Base-by-base conservation (phyloP, 805 yeast species). In the Pichia californica region DNA sequence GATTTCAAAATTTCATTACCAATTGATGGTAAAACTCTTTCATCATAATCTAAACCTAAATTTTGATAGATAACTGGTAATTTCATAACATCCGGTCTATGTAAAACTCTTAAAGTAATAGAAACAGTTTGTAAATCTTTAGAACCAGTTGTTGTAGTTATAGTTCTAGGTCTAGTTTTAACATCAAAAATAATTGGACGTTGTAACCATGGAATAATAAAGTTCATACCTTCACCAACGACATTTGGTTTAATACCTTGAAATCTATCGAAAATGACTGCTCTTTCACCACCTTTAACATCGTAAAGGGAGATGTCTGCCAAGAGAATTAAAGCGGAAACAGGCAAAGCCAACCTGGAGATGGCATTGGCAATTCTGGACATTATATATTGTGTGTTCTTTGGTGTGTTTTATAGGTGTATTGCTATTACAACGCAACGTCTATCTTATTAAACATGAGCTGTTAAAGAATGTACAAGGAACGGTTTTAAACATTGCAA, bases 61-160 rank as follows among this genome's bases (percentile, higher is more conserved):
- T 79, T 78, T 68, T 89, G 98, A 69, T 93, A 93, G 50, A 93
- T 93, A 27, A 66, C 66, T 19, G 99, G 97, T 56, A 93, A 73
- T 50, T 74, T 76, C 55, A 71, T 63, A 38, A 93, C 94, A 49
- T 88, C 96, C 0, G 99, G 99, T 58, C 98, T 77, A 67, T 88
- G 96, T 54, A 93, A 72, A 36, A 93, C 96, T 58, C 99, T 79
- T 59, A 93, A 73, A 3, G 98, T 93, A 61, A 93, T 71, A 9
- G 94, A 81, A 30, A 93, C 99, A 75, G 84, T 91, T 68, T 93
- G 99, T 66, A 93, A 73, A 68, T 93, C 99, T 67, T 91, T 93
- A 20, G 97, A 88, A 30, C 99, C 99, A 1, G 99, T 93, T 51
- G 88, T 86, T 19, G 98, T 83, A 35, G 95, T 80, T 57, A 93